Conservation (phyloP, 2,329 filamentous ascomycete species). For the Hawksworthiomyces lignivorus region DNA sequence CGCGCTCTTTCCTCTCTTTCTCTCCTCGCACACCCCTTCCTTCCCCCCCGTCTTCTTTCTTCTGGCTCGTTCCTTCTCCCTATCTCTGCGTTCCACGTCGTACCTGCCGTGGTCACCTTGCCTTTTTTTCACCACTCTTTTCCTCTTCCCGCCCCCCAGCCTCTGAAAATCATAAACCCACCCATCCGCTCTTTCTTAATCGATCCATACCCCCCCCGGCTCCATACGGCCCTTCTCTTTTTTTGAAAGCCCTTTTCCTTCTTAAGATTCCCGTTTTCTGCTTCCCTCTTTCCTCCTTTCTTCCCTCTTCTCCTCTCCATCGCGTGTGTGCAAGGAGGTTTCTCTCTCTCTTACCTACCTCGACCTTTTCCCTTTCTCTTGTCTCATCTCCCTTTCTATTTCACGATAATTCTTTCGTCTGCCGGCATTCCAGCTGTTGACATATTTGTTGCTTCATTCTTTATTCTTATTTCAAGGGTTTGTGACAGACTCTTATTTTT, state of each 20-base stretch:
- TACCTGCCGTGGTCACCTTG: slow-evolving; percentile 4
- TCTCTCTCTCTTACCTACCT: not conserved
- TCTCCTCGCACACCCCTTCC: slow-evolving; percentile 27
- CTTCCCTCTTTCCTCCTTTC: slow-evolving; percentile 21
- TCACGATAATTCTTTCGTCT: slow-evolving; percentile 4
- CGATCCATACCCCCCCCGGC: not conserved
- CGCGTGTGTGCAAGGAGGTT: slow-evolving; percentile 9
- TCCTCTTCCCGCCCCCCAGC: not conserved
- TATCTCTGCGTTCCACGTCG: slow-evolving; percentile 1
- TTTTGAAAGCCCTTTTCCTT: slow-evolving; percentile 2
- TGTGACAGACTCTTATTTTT: slow-evolving; percentile 24
- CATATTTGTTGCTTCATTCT: slow-evolving; percentile 3
- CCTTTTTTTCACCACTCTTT: too few relatives aligned
- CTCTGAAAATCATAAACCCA: slow-evolving; percentile 17
- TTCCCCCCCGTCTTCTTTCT: slow-evolving; percentile 31
- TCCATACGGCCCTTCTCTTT: not conserved
- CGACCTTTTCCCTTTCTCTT: slow-evolving; percentile 14
- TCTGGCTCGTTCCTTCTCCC: slow-evolving; percentile 22
- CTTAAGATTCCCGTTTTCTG: slow-evolving; percentile 24
- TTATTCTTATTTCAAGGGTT: slow-evolving; percentile 9
- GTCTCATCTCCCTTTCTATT: slow-evolving; percentile 7
- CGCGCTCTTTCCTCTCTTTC: slow-evolving; percentile 1
- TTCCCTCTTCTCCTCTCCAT: slow-evolving; percentile 5
- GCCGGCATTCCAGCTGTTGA: too few relatives aligned
- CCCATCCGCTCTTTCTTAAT: slow-evolving; percentile 11